These are phyloP conservation scores for Xylariaceae sp. DNA, from an alignment of 2,329 filamentous ascomycete species.

Conservation along the genomic window DNA sequence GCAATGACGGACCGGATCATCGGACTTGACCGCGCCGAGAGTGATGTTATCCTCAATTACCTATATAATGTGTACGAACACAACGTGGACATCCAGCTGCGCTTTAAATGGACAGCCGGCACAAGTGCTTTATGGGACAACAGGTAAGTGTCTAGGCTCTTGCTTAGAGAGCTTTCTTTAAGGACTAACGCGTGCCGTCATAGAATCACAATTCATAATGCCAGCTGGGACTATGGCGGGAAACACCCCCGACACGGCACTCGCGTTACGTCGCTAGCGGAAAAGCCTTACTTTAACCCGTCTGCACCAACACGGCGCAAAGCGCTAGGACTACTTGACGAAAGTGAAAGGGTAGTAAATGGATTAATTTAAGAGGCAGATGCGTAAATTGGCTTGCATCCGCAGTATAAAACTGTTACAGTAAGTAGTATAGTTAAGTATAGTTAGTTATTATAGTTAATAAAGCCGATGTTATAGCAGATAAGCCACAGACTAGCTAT, in stretches of 20 bases:
- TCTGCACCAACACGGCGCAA: constrained; percentile 63
- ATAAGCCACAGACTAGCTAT: too few species aligned
- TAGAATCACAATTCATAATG: constrained; percentile 69
- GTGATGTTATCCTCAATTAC: constrained; percentile 63
- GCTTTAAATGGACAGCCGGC: constrained; percentile 65
- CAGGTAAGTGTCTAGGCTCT: constrained; percentile 39
- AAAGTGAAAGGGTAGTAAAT: constrained; percentile 40
- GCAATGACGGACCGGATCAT: constrained; percentile 66
- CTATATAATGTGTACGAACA: constrained; percentile 65
- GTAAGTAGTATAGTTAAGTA: too few species aligned
- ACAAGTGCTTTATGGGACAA: constrained; percentile 72
- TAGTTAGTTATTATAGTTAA: too few species aligned
- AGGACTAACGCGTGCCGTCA: too few species aligned
- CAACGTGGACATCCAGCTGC: constrained; percentile 67
- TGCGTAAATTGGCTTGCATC: too few species aligned
- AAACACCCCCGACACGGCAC: constrained; percentile 66
- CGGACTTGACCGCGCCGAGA: constrained; percentile 64
- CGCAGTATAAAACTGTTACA: too few species aligned
- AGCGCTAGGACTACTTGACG: constrained; percentile 59
- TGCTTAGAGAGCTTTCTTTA: too few species aligned
- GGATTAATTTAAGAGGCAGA: constrained; percentile 20
- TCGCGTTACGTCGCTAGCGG: constrained; percentile 64
- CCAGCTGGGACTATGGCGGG: constrained; percentile 69
- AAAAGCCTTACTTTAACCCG: constrained; percentile 65
- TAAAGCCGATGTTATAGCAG: too few species aligned